phyloP scores from a whole-genome alignment of 2,329 filamentous ascomycete species.

The Fusarium sp. region DNA sequence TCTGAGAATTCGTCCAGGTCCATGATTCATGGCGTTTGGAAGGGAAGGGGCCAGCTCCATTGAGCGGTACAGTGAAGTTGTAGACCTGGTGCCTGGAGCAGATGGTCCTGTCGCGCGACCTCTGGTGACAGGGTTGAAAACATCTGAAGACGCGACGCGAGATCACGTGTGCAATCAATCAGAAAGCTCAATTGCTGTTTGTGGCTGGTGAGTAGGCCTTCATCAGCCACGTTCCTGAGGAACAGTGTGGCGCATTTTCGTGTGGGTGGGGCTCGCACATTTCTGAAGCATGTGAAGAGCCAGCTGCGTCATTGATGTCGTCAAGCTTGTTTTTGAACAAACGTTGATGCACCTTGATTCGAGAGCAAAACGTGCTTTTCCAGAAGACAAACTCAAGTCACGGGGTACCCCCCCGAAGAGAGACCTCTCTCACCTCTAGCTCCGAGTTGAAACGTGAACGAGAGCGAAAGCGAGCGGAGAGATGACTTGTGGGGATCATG shows the following conservation, averaged over 20 bases:
- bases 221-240: not conserved
- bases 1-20: conserved; percentile 67
- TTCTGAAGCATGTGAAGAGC: conserved; percentile 39
- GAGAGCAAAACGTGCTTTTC: not conserved
- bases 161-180: conserved; percentile 41
- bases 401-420: not conserved
- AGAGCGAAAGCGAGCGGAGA: conserved; percentile 10
- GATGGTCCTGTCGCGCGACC: conserved; percentile 13
- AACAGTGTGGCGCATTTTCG: conserved; percentile 9
- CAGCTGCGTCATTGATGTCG: conserved; percentile 38
- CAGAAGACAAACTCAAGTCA: not conserved
- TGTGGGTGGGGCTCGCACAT: conserved; percentile 21
- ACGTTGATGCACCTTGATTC: not conserved
- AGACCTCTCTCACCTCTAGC: not conserved
- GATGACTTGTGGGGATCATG: conserved; percentile 25
- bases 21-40: conserved; percentile 43
- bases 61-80: conserved; percentile 19
- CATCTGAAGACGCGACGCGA: conserved; percentile 41
- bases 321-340: conserved; percentile 10
- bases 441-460: not conserved
- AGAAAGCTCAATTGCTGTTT: not conserved
- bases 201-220: conserved; percentile 15
- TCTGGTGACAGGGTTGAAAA: conserved; percentile 12
- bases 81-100: conserved; percentile 9
- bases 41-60: conserved; percentile 32